phyloP scores from a whole-genome alignment of 1,139 yeast species.

The Pichia sp. region DNA sequence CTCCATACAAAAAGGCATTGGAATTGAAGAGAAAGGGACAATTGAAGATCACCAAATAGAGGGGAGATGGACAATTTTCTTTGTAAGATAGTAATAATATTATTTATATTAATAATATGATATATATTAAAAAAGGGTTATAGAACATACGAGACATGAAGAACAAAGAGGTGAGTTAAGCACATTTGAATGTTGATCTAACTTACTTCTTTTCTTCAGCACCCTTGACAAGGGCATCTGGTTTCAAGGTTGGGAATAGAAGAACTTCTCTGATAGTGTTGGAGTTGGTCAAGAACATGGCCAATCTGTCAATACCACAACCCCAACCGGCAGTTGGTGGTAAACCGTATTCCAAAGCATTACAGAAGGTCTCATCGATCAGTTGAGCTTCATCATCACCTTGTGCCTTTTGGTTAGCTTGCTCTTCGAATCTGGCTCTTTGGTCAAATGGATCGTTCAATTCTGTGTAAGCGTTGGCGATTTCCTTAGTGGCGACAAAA shows the following conservation, averaged over 20 bases:
- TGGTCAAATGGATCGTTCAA: slow-evolving; percentile 98
- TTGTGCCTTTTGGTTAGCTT: slow-evolving; percentile 96
- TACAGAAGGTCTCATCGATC: slow-evolving; percentile 94
- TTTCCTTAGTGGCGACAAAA: slow-evolving; percentile 97
- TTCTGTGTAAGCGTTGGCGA: slow-evolving; percentile 97
- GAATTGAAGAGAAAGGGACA: slow-evolving; percentile 80
- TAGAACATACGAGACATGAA: background rate
- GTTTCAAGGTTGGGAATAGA: slow-evolving; percentile 97
- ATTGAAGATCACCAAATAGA: slow-evolving; percentile 29
- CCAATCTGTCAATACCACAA: slow-evolving; percentile 96
- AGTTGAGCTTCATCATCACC: slow-evolving; percentile 99
- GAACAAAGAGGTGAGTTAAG: background rate
- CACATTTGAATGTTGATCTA: background rate
- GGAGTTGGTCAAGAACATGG: slow-evolving; percentile 96
- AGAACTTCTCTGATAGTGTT: slow-evolving; percentile 97
- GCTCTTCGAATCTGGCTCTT: slow-evolving; percentile 96
- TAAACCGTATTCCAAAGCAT: slow-evolving; percentile 95
- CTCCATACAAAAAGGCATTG: slow-evolving; percentile 88
- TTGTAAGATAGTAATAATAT: background rate
- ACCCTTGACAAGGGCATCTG: slow-evolving; percentile 51
- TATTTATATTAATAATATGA: background rate
- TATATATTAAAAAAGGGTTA: background rate
- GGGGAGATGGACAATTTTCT: background rate
- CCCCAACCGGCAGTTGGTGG: slow-evolving; percentile 99
- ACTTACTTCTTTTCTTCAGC: slow-evolving; percentile 28